These are phyloP conservation scores for Periconia sp. DNA, from an alignment of 2,329 filamentous ascomycete species.

Conservation along the genomic window DNA sequence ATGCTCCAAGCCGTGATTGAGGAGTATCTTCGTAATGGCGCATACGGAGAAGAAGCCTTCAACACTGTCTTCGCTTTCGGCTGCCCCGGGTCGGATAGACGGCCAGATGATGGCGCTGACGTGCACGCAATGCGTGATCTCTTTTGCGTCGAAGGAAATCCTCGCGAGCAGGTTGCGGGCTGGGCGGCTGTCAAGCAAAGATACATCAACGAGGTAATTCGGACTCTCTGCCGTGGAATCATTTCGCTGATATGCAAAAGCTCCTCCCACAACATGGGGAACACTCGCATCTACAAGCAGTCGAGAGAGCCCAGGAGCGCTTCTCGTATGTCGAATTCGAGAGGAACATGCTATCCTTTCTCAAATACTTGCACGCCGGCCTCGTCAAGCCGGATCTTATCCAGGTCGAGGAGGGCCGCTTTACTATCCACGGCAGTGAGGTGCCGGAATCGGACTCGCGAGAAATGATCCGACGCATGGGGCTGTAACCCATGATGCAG, in stretches of 20 bases:
- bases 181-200: slow-evolving; percentile 47
- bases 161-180: slow-evolving; percentile 32
- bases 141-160: slow-evolving; percentile 40
- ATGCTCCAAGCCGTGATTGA: slow-evolving; percentile 60
- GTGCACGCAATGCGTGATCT: slow-evolving; percentile 40
- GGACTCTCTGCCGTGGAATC: neutral
- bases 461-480: slow-evolving; percentile 42
- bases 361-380: slow-evolving; percentile 51
- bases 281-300: slow-evolving; percentile 24
- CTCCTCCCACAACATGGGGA: slow-evolving; percentile 24
- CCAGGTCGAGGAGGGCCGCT: slow-evolving; percentile 58
- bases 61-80: slow-evolving; percentile 56
- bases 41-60: slow-evolving; percentile 43
- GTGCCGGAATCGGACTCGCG: slow-evolving; percentile 36
- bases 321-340: slow-evolving; percentile 49
- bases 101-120: slow-evolving; percentile 29
- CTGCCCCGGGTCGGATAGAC: slow-evolving; percentile 32
- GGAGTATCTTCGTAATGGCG: slow-evolving; percentile 51
- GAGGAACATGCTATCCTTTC: slow-evolving; percentile 46
- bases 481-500: too few species aligned
- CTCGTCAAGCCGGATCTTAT: slow-evolving; percentile 56
- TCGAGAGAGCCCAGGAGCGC: slow-evolving; percentile 33
- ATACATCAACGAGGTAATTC: slow-evolving; percentile 36
- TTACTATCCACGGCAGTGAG: slow-evolving; percentile 39
- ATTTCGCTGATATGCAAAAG: slow-evolving; percentile 7